Evolutionary conservation across 306 rosid genomes (phyloP).

Genomic region (Gastrolobium bilobum): DNA sequence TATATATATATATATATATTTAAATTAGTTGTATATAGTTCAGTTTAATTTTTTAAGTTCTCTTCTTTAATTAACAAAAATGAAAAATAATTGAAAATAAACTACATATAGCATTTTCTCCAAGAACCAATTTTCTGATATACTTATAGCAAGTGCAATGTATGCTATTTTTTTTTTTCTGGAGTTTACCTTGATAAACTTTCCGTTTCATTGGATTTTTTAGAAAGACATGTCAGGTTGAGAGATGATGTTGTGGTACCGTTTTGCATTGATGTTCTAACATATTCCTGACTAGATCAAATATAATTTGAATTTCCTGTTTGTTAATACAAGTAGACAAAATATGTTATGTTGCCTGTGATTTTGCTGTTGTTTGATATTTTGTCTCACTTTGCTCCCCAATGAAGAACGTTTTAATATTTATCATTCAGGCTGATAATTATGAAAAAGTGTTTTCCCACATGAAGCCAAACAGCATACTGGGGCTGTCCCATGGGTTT

Average conservation of each 20-base stretch:
- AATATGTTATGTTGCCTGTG: not conserved
- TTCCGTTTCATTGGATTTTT: not conserved
- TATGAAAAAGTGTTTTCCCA: slow-evolving; percentile 78
- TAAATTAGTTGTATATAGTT: not conserved
- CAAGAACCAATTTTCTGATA: not conserved
- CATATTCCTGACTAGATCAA: not conserved
- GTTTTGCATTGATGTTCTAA: not conserved
- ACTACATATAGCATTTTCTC: not conserved
- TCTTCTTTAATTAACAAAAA: not conserved
- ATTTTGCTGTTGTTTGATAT: not conserved
- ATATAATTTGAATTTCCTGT: slow-evolving; percentile 2
- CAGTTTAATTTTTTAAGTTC: not conserved
- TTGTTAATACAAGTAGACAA: slow-evolving; percentile 12
- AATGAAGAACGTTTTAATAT: slow-evolving; percentile 1
- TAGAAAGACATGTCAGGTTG: not conserved
- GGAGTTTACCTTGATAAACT: not conserved
- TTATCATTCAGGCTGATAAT: slow-evolving; percentile 84
- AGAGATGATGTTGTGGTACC: not conserved
- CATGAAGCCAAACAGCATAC: slow-evolving; percentile 96
- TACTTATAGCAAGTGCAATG: slow-evolving; percentile 1
- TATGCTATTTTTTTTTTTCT: not conserved
- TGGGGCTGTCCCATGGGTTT: slow-evolving; percentile 98
- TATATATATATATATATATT: too few relatives aligned
- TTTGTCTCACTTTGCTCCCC: not conserved
- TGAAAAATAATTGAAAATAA: not conserved